phyloP scores from a whole-genome alignment of 805 yeast genomes.

The Saturnispora zaruensis region DNA sequence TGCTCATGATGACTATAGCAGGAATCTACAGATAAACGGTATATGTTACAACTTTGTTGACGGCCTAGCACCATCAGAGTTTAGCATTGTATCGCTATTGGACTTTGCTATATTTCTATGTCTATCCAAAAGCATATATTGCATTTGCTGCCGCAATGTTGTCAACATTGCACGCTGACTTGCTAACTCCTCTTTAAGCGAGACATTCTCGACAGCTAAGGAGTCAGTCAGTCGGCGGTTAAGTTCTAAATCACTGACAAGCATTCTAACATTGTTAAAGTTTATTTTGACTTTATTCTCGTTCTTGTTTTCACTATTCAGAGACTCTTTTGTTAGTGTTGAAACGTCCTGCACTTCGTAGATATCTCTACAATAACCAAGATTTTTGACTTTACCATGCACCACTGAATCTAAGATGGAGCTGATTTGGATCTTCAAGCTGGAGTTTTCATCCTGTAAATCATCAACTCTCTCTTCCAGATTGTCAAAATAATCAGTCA shows the following conservation, averaged over 20 bases:
- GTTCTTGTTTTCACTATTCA: background rate
- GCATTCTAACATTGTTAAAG: slow-evolving; percentile 27
- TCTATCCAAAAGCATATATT: slow-evolving; percentile 37
- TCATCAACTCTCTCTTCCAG: slow-evolving; percentile 25
- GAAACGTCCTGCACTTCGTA: slow-evolving; percentile 32
- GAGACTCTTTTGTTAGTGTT: background rate
- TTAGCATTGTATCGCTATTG: background rate
- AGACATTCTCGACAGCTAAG: slow-evolving; percentile 20
- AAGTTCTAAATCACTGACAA: slow-evolving; percentile 20
- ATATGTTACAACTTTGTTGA: slow-evolving; percentile 8
- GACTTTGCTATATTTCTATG: slow-evolving; percentile 20
- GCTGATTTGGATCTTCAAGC: slow-evolving; percentile 36
- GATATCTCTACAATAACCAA: slow-evolving; percentile 37
- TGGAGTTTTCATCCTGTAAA: slow-evolving; percentile 31
- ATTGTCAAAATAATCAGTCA: slow-evolving; percentile 20
- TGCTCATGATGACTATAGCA: background rate
- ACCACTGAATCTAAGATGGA: slow-evolving; percentile 38
- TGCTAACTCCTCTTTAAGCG: slow-evolving; percentile 40
- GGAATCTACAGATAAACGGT: background rate
- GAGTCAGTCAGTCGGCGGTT: slow-evolving; percentile 20
- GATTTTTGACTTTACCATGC: slow-evolving; percentile 42
- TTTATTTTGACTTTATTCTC: slow-evolving; percentile 34
- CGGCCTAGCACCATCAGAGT: slow-evolving; percentile 2
- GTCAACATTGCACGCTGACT: slow-evolving; percentile 36
- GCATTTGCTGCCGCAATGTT: slow-evolving; percentile 43